Percentiles rank a stretch among this genome's conserved stretches.
Evolutionary conservation across 805 yeast genomes (phyloP).

Genomic region (Ogataea salicorniae): DNA sequence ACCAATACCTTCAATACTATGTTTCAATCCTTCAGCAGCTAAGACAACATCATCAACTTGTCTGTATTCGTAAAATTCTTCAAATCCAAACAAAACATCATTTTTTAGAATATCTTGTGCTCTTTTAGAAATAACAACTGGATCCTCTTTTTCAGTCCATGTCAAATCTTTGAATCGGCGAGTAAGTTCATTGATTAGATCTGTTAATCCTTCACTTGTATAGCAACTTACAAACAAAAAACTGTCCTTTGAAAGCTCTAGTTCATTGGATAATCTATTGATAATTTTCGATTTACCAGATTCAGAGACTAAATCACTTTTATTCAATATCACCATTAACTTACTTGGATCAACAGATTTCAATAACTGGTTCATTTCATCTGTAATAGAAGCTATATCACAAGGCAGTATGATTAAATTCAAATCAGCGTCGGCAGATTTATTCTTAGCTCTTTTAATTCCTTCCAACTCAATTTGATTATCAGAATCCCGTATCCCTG

Average conservation of each 20-base stretch:
- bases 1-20: conserved; percentile 82
- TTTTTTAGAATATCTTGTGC: conserved; percentile 67
- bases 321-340: conserved; percentile 48
- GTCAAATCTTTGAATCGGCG: conserved; percentile 44
- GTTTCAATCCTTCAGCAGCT: conserved; percentile 70
- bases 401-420: conserved; percentile 60
- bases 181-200: conserved; percentile 39
- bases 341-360: conserved; percentile 14
- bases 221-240: conserved; percentile 57
- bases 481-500: conserved; percentile 64
- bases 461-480: conserved; percentile 60
- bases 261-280: conserved; percentile 13
- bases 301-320: conserved; percentile 43
- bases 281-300: conserved; percentile 15
- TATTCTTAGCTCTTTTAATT: conserved; percentile 64
- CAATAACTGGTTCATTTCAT: conserved; percentile 38
- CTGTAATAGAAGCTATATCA: conserved; percentile 28
- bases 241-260: conserved; percentile 20
- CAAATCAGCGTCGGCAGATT: conserved; percentile 58
- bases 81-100: conserved; percentile 73
- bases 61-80: conserved; percentile 50
- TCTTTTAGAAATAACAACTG: conserved; percentile 68
- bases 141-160: conserved; percentile 48
- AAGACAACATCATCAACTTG: conserved; percentile 65
- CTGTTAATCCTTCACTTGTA: conserved; percentile 43